These are phyloP conservation scores for Paramyrothecium sp. DNA, from an alignment of 2,329 filamentous ascomycete genomes.

Conservation along the genomic window DNA sequence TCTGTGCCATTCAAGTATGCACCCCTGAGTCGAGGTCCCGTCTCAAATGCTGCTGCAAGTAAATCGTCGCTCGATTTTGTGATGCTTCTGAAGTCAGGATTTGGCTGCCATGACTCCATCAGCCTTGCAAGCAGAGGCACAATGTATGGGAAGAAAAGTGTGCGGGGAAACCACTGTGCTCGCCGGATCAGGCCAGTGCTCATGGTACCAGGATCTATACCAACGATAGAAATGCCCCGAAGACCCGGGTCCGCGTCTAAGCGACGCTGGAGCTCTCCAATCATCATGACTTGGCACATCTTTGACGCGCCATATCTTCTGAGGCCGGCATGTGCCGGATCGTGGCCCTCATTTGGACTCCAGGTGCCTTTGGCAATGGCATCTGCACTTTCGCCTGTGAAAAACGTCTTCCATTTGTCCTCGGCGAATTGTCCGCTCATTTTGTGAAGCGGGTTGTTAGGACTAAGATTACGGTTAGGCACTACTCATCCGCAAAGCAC, in stretches of 20 bases:
- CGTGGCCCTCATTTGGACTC: constrained; percentile 27
- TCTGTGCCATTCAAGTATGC: neutral
- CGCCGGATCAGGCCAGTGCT: constrained; percentile 20
- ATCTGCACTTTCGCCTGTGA: constrained; percentile 7
- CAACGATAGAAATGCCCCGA: constrained; percentile 31
- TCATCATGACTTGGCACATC: constrained; percentile 31
- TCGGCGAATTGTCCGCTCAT: constrained; percentile 5
- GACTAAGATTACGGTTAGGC: neutral
- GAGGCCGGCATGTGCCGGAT: constrained; percentile 21
- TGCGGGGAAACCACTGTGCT: neutral
- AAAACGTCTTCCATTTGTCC: constrained; percentile 15
- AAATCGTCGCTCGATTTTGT: neutral
- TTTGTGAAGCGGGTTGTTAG: constrained; percentile 23
- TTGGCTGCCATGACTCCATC: neutral
- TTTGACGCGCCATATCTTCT: constrained; percentile 38
- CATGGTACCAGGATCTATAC: constrained; percentile 38
- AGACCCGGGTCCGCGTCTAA: constrained; percentile 29
- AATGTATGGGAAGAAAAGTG: constrained; percentile 1
- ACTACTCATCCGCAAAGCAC: neutral
- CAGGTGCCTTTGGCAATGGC: constrained; percentile 30
- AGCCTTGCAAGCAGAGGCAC: neutral
- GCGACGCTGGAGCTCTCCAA: constrained; percentile 31
- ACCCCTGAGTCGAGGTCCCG: neutral
- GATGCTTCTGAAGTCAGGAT: neutral
- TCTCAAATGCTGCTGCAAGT: neutral